Base-by-base conservation (phyloP, 257 asterid species). In the Parsonsia alboflavescens region DNA sequence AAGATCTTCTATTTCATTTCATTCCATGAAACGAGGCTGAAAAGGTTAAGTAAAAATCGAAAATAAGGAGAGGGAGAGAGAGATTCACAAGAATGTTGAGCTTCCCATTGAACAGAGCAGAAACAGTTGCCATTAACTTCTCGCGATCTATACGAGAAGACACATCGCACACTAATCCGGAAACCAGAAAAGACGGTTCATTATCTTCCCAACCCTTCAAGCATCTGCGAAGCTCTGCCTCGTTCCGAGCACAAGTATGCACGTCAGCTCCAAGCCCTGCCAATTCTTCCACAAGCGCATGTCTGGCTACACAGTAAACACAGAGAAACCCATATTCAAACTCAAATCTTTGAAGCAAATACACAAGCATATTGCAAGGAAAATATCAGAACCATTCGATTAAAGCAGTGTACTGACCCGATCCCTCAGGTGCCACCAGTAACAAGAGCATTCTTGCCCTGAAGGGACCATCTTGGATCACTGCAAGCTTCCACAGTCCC, bases 351-450 rank as follows among this genome's bases (percentile, higher is more conserved):
- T 79, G 16, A 58, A 80, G 30, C 28, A 36, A 62, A 33, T 22
- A 36, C 22, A 16, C 69, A 16, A 64, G 0, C 70, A 39, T 1
- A 65, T 65, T 65, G 7, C 16, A 36, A 12, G 22, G 6, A 28
- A 45, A 49, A 52, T 39, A 42, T 33, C 46, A 19, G 39, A 68
- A 54, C 13, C 19, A n/a, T 61, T 45, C 48, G 45, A 21, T 30
- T 68, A 15, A 26, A 48, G 9, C 59, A 12, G 11, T 9, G 54
- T 17, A 33, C 52, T 54, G 62, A 89, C 90, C 88, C 91, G 57
- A 86, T 89, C 44, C 91, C 91, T 75, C 87, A 80, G 72, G 89
- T 88, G 77, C 91, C 91, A 42, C 90, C 91, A 62, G 91, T 85
- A 52, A 85, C 91, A 42, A 88, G 87, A 61, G 91, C 89, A 59